Conservation (phyloP, 768 basidiomycete species). For the Amanita rubescens region DNA sequence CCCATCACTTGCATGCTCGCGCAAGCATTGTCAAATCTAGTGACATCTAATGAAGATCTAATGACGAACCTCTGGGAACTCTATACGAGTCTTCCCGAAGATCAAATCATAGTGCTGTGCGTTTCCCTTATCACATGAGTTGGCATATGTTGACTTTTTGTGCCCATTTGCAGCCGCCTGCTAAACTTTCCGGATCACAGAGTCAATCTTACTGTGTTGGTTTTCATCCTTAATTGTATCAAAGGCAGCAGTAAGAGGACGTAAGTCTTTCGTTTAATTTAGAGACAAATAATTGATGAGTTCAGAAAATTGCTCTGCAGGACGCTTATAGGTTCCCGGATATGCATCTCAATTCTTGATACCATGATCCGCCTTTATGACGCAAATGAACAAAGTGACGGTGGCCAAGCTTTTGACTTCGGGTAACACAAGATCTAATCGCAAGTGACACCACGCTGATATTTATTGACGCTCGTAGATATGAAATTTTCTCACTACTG, state of each 20-base stretch:
- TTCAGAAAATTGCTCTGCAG: conserved; percentile 45
- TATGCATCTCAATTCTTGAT: conserved; percentile 66
- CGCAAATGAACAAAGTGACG: conserved; percentile 54
- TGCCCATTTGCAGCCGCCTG: conserved; percentile 36
- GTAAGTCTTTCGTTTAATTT: conserved; percentile 31
- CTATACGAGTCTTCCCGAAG: conserved; percentile 63
- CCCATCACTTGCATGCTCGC: conserved; percentile 57
- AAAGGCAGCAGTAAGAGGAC: conserved; percentile 46
- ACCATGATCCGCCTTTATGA: conserved; percentile 66
- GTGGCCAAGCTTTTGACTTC: conserved; percentile 65
- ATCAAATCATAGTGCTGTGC: conserved; percentile 71
- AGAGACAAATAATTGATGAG: conserved; percentile 9
- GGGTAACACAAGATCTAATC: conserved; percentile 40
- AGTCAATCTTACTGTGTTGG: conserved; percentile 52
- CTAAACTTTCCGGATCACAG: conserved; percentile 59
- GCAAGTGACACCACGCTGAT: conserved; percentile 7
- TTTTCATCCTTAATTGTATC: conserved; percentile 69
- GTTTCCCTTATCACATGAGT: conserved; percentile 12
- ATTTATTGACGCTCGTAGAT: conserved; percentile 36
- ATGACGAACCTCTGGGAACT: conserved; percentile 53
- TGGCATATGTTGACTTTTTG: conserved; percentile 9
- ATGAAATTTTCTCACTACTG: conserved; percentile 55
- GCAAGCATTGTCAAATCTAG: conserved; percentile 78
- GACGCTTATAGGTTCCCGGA: conserved; percentile 49
- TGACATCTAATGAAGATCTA: conserved; percentile 63